Base-by-base conservation (phyloP, 768 basidiomycete species). In the Kwoniella shandongensis region DNA sequence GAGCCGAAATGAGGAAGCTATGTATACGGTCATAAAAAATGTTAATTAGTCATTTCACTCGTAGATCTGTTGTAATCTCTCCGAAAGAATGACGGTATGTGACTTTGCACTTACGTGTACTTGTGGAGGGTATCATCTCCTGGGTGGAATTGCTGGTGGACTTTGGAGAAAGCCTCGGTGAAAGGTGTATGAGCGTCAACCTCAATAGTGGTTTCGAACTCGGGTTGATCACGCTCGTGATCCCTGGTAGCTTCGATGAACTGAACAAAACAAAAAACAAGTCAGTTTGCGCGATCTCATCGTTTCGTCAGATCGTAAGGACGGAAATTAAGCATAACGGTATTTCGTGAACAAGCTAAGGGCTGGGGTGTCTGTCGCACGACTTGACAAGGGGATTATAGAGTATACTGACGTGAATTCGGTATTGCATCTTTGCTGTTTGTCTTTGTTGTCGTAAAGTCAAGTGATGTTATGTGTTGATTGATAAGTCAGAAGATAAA, bases 191-290 rank as follows among this genome's bases (percentile, higher is more conserved):
- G 40, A 17, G 54, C 23, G 27, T 56, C 54, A 13, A 56, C 54
- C 20, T 56, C 54, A 13, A 56, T 49, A 2, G 44, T 45, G 18
- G 48, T 46, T 29, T 56, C 54, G 40, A 56, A 56, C 13, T 56
- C 54, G 8, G 54, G 54, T 40, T 56, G 46, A 26, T 39, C 38
- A 15, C 40, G 39, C 1, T 35, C 44, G 25, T 50, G 32, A 36
- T 56, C 54, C 15, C 47, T 32, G 0, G 54, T 56, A 12, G 54
- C 54, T n/a, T 47, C 54, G 54, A 56, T 17, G 40, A 56, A 56
- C 54, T 56, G 32, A 6, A 32, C 7, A 13, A 13, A 13, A 32
- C 7, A 6, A 32, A 13, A 13, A 32, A 13, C 32, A 32, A 13
- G 32, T 32, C 32, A 32, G 32, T 32, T 32, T 32, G n/a, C n/a